Evolutionary conservation across 305 asterid species (phyloP).

Genomic region (Solanum hybrid): DNA sequence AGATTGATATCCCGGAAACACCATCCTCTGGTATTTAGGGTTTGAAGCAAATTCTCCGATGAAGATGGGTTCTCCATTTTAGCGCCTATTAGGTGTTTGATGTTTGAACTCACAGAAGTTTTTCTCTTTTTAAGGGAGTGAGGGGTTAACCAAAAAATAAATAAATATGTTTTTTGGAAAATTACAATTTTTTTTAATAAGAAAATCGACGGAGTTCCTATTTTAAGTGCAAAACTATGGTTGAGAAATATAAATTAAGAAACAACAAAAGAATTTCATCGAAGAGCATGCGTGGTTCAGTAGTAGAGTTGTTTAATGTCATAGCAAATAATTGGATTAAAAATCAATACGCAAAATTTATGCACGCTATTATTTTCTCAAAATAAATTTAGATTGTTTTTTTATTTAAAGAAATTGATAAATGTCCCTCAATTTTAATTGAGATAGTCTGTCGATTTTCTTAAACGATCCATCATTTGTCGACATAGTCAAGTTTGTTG

Average conservation of each 20-base stretch:
- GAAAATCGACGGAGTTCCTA: too few species aligned
- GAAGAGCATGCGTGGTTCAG: neutral
- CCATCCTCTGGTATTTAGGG: conserved; percentile 66
- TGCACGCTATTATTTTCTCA: neutral
- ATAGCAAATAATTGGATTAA: neutral
- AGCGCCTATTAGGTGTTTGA: conserved; percentile 19
- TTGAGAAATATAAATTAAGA: too few species aligned
- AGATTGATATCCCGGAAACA: conserved; percentile 35
- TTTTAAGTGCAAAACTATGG: too few species aligned
- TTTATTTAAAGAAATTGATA: too few species aligned
- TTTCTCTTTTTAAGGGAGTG: neutral
- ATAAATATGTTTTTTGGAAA: neutral
- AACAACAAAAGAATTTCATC: too few species aligned
- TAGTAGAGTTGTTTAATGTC: neutral
- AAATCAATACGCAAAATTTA: too few species aligned
- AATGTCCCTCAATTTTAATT: too few species aligned
- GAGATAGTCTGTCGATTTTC: too few species aligned
- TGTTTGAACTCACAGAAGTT: neutral
- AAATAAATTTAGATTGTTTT: neutral
- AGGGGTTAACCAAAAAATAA: neutral
- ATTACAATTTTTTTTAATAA: too few species aligned
- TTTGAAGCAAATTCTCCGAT: conserved; percentile 19
- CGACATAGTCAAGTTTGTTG: too few species aligned
- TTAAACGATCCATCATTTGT: too few species aligned
- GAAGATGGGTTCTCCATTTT: conserved; percentile 25